Base-by-base conservation (phyloP, 108 stramenopile genomes). In the Fistulifera solaris region DNA sequence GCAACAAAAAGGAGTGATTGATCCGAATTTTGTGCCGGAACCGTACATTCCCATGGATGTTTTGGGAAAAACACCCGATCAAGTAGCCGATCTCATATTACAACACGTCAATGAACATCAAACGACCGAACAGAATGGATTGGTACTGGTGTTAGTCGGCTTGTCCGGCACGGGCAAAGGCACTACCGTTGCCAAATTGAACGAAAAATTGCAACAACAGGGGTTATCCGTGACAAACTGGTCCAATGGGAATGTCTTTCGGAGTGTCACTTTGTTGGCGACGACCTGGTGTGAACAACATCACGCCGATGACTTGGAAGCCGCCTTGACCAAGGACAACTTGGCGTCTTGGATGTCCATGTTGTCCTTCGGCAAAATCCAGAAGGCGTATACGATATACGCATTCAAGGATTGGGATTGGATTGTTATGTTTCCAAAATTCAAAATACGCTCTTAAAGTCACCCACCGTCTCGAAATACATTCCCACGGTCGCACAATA, bases 171-270 rank as follows among this genome's bases (percentile, higher is more conserved):
- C 87, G 22, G 92, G 92, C 18, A 93, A 89, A 59, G 88, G 92
- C 44, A 93, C 92, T 1, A 93, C 92, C 10, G 87, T 87, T 0
- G 49, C 78, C 13, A 68, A 65, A 45, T 70, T 93, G 31, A 31
- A 63, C 28, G 72, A 82, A 51, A 85, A 79, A 49, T 53, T 93
- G 2, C 58, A 62, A 50, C 61, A 26, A 5, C 70, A 81, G 52
- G 54, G 58, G 7, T 78, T 82, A 48, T 59, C 73, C 17, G 81
- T 85, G 6, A 81, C 87, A 0, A 70, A 73, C n/a, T 89, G 91
- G 91, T 85, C 83, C 28, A 93, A 93, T 58, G 91, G 91, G 21
- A 89, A 93, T 55, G 71, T 93, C 23, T 93, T 93, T 58, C 87
- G 91, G 5, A 71, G 68, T 48, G 79, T 89, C 0, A 93, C 91